Percentiles rank a stretch among this genome's conserved stretches.
phyloP scores from a whole-genome alignment of 768 basidiomycete genomes.

The Lactarius indigo region DNA sequence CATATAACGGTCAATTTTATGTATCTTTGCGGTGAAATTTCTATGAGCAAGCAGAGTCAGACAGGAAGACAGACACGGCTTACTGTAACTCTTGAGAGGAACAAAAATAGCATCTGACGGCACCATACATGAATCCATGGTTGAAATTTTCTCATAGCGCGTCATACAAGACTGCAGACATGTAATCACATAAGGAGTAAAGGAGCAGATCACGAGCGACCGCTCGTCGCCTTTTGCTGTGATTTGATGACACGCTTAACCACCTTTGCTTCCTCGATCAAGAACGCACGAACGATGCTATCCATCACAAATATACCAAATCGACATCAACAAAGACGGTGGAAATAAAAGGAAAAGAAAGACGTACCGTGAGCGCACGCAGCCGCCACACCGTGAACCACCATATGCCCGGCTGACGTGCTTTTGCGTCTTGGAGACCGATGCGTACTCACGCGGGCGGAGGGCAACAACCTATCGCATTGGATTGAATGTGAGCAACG shows the following conservation, averaged over 20 bases:
- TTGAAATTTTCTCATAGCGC: neutral
- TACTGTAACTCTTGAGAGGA: too few species aligned
- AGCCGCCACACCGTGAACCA: conserved; percentile 93
- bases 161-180: conserved; percentile 5
- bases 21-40: too few species aligned
- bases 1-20: too few species aligned
- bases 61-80: too few species aligned
- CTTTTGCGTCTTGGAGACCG: conserved; percentile 96
- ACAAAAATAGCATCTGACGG: neutral
- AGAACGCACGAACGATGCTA: conserved; percentile 96
- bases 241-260: conserved; percentile 99
- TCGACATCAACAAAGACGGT: conserved; percentile 10
- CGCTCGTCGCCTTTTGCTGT: conserved; percentile 47
- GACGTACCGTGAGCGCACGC: conserved; percentile 89
- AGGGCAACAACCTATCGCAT: conserved; percentile 79
- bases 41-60: too few species aligned
- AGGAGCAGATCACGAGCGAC: conserved; percentile 25
- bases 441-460: conserved; percentile 93
- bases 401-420: conserved; percentile 95
- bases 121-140: neutral
- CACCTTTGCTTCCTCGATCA: conserved; percentile 99
- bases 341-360: neutral
- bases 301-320: neutral
- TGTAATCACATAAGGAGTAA: conserved; percentile 4
- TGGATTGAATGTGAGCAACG: neutral